These are phyloP conservation scores for Pichia kudriavzevii DNA, from an alignment of 1,139 yeast genomes.

Conservation along the genomic window DNA sequence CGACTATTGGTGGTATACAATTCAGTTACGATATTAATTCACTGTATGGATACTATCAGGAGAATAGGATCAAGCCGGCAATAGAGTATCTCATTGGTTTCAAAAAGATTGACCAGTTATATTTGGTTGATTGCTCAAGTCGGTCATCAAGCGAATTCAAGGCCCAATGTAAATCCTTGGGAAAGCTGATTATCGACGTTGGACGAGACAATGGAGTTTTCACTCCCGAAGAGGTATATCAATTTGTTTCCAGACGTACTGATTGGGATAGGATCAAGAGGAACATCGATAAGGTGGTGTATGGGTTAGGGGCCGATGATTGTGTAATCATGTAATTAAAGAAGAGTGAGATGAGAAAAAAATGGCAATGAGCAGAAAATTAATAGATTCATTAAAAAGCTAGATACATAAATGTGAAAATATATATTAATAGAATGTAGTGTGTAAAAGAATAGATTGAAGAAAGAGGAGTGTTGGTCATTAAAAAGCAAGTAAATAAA, in stretches of 20 bases:
- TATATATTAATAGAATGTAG: no score
- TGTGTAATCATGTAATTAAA: slow-evolving; percentile 35
- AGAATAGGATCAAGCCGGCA: slow-evolving; percentile 58
- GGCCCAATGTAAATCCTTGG: slow-evolving; percentile 74
- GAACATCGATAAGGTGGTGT: slow-evolving; percentile 91
- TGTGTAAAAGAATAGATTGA: no score
- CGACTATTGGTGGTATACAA: slow-evolving; percentile 75
- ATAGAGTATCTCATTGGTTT: slow-evolving; percentile 74
- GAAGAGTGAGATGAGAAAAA: no score
- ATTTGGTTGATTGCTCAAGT: slow-evolving; percentile 47
- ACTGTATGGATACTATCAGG: slow-evolving; percentile 62
- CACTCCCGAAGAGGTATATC: slow-evolving; percentile 87
- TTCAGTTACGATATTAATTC: slow-evolving; percentile 68
- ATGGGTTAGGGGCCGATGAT: slow-evolving; percentile 73
- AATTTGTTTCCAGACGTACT: slow-evolving; percentile 77
- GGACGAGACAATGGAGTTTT: slow-evolving; percentile 84
- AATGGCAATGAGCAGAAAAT: not conserved
- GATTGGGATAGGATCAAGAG: slow-evolving; percentile 76
- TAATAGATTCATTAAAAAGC: no score
- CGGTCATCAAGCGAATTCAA: slow-evolving; percentile 31
- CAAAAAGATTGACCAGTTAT: slow-evolving; percentile 78
- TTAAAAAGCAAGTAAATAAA: no score
- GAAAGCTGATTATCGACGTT: slow-evolving; percentile 74
- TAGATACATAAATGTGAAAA: no score
- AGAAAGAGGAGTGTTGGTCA: no score